Conservation (phyloP, 371 early-diverging fungal species). For the Mucor sp. region DNA sequence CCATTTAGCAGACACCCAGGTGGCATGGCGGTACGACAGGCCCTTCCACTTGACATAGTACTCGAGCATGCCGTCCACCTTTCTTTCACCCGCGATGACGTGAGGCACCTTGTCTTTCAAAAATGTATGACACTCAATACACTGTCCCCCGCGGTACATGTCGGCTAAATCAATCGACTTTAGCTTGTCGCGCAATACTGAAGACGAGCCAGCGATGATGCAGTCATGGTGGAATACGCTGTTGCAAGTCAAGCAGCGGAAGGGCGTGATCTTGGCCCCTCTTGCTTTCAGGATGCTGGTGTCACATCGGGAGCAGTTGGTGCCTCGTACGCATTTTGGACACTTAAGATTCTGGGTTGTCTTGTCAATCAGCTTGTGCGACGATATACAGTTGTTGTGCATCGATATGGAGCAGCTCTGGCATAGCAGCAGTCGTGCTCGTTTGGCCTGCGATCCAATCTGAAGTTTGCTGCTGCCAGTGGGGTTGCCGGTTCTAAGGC, state of each 20-base stretch:
- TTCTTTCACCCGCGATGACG: slow-evolving; percentile 3
- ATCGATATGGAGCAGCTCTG: slow-evolving; percentile 41
- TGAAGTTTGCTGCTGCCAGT: not conserved
- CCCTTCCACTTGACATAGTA: slow-evolving; percentile 59
- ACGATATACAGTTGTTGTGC: slow-evolving; percentile 42
- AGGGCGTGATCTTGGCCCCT: slow-evolving; percentile 10
- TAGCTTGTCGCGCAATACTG: slow-evolving; percentile 8
- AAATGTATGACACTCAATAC: slow-evolving; percentile 41
- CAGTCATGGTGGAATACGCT: slow-evolving; percentile 44
- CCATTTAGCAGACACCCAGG: slow-evolving; percentile 63
- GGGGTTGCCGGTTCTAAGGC: not conserved
- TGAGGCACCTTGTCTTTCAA: slow-evolving; percentile 7
- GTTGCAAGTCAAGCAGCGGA: slow-evolving; percentile 43
- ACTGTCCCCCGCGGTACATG: slow-evolving; percentile 36
- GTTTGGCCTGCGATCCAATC: slow-evolving; percentile 5
- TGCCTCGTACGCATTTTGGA: slow-evolving; percentile 4
- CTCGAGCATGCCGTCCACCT: not conserved
- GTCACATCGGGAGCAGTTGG: slow-evolving; percentile 16
- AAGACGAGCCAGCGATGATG: slow-evolving; percentile 8
- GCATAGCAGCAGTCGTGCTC: slow-evolving; percentile 38
- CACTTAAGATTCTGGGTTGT: slow-evolving; percentile 6
- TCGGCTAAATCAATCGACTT: slow-evolving; percentile 17
- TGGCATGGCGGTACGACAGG: slow-evolving; percentile 53
- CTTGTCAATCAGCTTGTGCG: not conserved
- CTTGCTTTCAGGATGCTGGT: not conserved